phyloP scores from a whole-genome alignment of 1,284 basidiomycete species.

The Puccinia hordei region DNA sequence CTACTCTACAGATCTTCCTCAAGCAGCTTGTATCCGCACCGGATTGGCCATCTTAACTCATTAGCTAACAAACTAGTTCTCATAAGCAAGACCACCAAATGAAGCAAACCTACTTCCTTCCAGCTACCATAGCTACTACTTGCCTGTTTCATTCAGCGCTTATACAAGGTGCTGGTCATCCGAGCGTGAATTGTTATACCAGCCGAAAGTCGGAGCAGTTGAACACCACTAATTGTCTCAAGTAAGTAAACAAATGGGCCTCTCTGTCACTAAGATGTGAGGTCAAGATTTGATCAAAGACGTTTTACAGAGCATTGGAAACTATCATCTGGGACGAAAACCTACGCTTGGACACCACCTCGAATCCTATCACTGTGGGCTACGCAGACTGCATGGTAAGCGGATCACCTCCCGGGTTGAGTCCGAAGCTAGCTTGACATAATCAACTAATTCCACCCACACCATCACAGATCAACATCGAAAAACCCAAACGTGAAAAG shows the following conservation, averaged over 20 bases:
- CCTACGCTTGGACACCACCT: background rate
- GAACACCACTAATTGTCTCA: background rate
- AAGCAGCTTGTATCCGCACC: no score
- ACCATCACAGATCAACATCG: background rate
- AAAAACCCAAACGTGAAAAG: background rate
- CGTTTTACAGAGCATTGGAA: background rate
- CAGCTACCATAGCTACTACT: background rate
- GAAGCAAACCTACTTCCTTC: background rate
- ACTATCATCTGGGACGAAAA: constrained; percentile 13
- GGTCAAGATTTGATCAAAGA: background rate
- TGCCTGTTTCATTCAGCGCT: background rate
- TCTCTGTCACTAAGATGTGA: background rate
- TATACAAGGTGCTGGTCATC: background rate
- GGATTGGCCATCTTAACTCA: background rate
- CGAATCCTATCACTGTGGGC: background rate
- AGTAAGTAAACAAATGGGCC: background rate
- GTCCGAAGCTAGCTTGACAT: background rate
- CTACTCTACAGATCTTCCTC: no score
- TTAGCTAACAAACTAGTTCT: background rate
- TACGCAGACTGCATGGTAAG: constrained; percentile 15
- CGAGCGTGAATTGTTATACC: constrained; percentile 9
- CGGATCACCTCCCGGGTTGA: background rate
- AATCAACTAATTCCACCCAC: background rate
- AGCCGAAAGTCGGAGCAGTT: constrained; percentile 9
- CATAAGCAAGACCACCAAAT: background rate